These are phyloP conservation scores for Dendrobium chrysotoxum DNA, from an alignment of 106 monocot species.

Conservation along the genomic window DNA sequence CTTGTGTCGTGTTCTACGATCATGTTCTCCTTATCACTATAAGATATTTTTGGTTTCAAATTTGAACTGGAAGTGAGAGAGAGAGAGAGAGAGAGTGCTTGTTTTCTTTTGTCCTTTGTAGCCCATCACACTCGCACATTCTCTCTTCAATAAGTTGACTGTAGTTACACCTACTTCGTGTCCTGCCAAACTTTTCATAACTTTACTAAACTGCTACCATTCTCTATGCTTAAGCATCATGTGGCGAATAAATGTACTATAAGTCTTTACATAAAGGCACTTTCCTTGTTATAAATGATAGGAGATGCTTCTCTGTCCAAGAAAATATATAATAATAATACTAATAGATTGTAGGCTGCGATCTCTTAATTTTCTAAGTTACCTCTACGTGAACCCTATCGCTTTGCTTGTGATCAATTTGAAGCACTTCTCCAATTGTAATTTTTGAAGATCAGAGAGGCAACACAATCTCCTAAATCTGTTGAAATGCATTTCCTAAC, in stretches of 20 bases:
- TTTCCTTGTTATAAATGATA: neutral
- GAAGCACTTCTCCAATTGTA: no score
- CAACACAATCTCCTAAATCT: no score
- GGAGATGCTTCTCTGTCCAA: conserved; percentile 1
- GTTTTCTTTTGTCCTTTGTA: neutral
- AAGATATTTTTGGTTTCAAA: neutral
- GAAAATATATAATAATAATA: neutral
- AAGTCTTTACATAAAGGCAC: neutral
- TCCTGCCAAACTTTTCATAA: neutral
- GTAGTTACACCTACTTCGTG: neutral
- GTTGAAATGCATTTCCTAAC: no score
- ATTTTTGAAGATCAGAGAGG: no score
- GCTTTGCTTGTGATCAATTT: no score
- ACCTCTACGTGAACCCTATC: no score
- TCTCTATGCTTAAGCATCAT: neutral
- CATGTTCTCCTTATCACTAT: neutral
- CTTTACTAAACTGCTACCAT: neutral
- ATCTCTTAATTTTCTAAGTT: no score
- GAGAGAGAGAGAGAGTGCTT: neutral
- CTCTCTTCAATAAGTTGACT: no score
- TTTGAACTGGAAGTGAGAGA: neutral
- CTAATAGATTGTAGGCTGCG: neutral
- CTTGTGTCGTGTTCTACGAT: neutral
- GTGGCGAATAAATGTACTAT: neutral
- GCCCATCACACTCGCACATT: neutral